A percentile compares a stretch with the other conserved stretches of the same genome.
Evolutionary conservation across 139 green algal genomes (phyloP).

Genomic region (Trebouxia sp.): DNA sequence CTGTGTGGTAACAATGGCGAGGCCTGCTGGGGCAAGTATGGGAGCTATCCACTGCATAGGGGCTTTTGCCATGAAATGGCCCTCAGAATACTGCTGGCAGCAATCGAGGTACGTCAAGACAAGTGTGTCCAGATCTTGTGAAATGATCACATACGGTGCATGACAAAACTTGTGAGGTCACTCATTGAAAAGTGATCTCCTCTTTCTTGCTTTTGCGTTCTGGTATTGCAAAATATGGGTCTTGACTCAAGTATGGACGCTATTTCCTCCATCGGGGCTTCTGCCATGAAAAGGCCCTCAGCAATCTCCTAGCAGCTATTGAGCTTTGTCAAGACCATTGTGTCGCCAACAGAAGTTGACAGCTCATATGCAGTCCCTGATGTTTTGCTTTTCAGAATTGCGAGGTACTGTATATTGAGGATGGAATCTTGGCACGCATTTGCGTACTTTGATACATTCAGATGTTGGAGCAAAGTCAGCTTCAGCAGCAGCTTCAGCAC

Average conservation of each 20-base stretch:
- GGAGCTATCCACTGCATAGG: constrained; percentile 85
- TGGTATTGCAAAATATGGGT: constrained; percentile 88
- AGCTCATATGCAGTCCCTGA: no score
- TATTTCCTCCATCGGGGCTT: constrained; percentile 91
- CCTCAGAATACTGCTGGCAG: constrained; percentile 91
- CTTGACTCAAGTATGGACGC: constrained; percentile 91
- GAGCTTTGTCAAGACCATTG: no score
- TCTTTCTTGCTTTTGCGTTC: constrained; percentile 99
- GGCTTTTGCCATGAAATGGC: constrained; percentile 95
- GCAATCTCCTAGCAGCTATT: constrained; percentile 91
- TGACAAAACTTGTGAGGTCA: no score
- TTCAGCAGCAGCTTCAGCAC: background rate
- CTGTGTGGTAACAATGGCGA: constrained; percentile 96
- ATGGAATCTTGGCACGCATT: no score
- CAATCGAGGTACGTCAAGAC: constrained; percentile 81
- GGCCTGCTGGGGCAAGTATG: constrained; percentile 95
- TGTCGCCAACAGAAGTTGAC: no score
- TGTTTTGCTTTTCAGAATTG: no score
- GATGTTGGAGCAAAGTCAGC: no score
- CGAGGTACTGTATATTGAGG: no score
- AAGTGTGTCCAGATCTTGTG: no score
- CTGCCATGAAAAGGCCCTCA: constrained; percentile 94
- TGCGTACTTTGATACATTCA: no score
- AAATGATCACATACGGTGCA: no score
- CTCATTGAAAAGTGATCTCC: no score